Evolutionary conservation across 176 grass and related monocot genomes (phyloP), one percentile per base, ranked within the genome.

Genomic region (Saccharum spontaneum): DNA sequence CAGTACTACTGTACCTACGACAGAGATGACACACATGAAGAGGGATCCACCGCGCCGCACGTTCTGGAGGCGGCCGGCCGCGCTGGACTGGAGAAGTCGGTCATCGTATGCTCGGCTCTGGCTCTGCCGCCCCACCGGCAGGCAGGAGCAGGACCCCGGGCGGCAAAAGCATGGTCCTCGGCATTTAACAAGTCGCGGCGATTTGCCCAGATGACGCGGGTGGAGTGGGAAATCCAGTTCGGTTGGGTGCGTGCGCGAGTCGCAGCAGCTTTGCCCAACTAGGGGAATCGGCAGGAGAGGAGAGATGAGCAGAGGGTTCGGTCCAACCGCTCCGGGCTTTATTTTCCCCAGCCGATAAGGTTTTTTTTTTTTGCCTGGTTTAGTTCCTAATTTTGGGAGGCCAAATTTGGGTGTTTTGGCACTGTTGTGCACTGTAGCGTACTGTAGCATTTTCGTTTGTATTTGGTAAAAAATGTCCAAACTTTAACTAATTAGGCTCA

Each of bases 281-380:
- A n/a, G n/a, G n/a, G 31, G 20, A 20, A 67, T 60, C 45, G 22
- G 28, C 1, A 1, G 28, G 28, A 28, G 28, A 28, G 28, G 36
- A 15, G 2, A 31, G 12, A 14, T 10, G 10, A 57, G 54, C 0
- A 2, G 31, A 52, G 50, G 88, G 9, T 78, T 90, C 55, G 43
- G 78, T 86, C 30, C 83, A 71, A 43, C 88, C 3, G 64, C 83
- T 86, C 71, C 31, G n/a, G 61, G 2, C 16, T 54, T 28, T 28
- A 28, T 28, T 34, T 61, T 6, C 6, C 9, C n/a, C 2, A 39
- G 20, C 4, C 3, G 36, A 40, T 8, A 30, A 48, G 10, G 10
- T 17, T 0, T 2, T 74, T 30, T n/a, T n/a, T n/a, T n/a, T n/a
- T n/a, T n/a, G n/a, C n/a, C n/a, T n/a, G n/a, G n/a, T n/a, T n/a